A percentile compares a stretch with the other conserved stretches of the same genome.
phyloP scores from a whole-genome alignment of 176 grass and related monocot genomes.

The Carex parvula region DNA sequence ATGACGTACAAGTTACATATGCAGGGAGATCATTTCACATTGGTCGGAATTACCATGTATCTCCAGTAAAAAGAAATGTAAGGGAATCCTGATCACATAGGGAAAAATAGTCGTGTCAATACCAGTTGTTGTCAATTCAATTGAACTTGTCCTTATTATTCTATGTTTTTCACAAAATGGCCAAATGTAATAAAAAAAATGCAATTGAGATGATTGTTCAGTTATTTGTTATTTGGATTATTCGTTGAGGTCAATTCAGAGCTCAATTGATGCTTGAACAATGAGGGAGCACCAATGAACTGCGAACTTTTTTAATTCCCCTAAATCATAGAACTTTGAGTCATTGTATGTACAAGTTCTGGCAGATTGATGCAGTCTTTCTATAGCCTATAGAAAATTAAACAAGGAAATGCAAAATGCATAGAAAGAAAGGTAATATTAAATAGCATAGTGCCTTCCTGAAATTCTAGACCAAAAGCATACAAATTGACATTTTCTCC shows the following conservation, averaged over 20 bases:
- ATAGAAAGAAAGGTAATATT: not conserved
- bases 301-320: not conserved
- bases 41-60: slow-evolving; percentile 65
- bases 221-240: not conserved
- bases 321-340: not conserved
- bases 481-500: slow-evolving; percentile 22
- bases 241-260: not conserved
- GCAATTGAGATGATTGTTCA: not conserved
- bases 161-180: not conserved
- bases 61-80: slow-evolving; percentile 71
- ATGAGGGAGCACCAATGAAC: not conserved
- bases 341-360: not conserved
- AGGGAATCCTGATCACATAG: slow-evolving; percentile 16
- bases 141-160: not conserved
- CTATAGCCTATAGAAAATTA: not conserved
- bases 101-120: not conserved
- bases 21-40: slow-evolving; percentile 78
- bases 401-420: slow-evolving; percentile 7
- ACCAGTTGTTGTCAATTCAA: not conserved
- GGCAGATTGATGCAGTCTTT: not conserved
- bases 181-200: not conserved
- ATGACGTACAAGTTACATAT: slow-evolving; percentile 92
- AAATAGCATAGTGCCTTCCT: not conserved
- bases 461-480: not conserved
- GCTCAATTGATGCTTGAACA: not conserved